Base-by-base conservation (phyloP, 2,329 filamentous ascomycete genomes). In the Cadophora luteo-olivacea region DNA sequence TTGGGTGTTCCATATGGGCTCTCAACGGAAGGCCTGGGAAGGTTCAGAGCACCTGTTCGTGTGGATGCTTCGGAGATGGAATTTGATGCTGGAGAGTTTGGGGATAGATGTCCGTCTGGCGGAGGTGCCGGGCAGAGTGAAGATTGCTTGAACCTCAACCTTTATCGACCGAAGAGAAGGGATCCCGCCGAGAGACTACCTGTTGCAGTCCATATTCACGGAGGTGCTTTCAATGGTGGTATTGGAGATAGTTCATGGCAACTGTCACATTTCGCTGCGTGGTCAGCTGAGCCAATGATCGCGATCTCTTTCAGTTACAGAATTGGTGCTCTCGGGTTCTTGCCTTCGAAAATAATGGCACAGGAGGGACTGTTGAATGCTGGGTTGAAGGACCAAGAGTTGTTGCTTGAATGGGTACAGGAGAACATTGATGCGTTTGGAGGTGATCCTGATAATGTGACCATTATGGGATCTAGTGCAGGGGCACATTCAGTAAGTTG, bases 241-340 rank as follows among this genome's bases (percentile, higher is more conserved):
- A 73, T 78, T 73, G 83, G 85, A 3, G 64, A 69, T 49, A 58
- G 68, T 36, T 58, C 52, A 7, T 69, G 69, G 38, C 41, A 62
- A 29, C 86, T 90, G 70, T 84, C 83, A 0, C 86, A 85, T 45
- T 87, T 92, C 79, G 85, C 90, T 16, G 82, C 85, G 5, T 90
- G 85, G 80, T 79, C 84, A 2, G 57, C 57, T n/a, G 71, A 74
- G 57, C 84, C 84, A 11, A 79, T 91, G 63, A 81, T 92, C 52
- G 86, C 82, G 41, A 83, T 90, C 62, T 86, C 83, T 76, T 85
- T 90, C 76, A 87, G 86, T 78, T 88, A 92, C 69, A 78, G 91
- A 11, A 83, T 92, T 61, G 88, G 88, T 2, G 85, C 87, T 5
- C 81, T 93, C 75, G 92, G 92, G 0, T 94, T 95, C 78, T 78